Evolutionary conservation across 2,329 filamentous ascomycete genomes (phyloP).

Genomic region (Leptodontidium sp.): DNA sequence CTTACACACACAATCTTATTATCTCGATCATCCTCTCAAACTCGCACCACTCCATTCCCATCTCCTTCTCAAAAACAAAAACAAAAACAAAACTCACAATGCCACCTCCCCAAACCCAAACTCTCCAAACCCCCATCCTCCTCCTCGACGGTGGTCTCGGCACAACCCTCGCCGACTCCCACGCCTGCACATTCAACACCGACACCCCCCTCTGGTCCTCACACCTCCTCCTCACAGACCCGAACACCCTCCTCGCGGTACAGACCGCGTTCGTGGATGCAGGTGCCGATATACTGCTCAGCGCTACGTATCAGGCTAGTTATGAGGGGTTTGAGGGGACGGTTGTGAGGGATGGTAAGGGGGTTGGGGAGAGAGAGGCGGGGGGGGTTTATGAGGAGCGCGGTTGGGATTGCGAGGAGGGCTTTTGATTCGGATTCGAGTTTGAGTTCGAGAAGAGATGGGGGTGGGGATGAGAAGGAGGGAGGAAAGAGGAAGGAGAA

Average conservation of each 20-base stretch:
- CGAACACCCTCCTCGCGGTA: constrained; percentile 22
- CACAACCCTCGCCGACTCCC: constrained; percentile 68
- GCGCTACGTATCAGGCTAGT: constrained; percentile 73
- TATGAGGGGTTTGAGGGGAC: constrained; percentile 58
- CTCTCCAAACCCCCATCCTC: constrained; percentile 41
- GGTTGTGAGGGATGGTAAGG: constrained; percentile 32
- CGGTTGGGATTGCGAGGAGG: constrained; percentile 49
- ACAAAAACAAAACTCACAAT: constrained; percentile 2
- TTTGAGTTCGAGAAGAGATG: constrained; percentile 44
- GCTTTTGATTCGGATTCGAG: constrained; percentile 38
- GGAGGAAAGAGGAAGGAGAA: constrained; percentile 35
- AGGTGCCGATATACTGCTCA: constrained; percentile 69
- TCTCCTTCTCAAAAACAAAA: too few species aligned
- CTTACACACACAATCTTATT: too few species aligned
- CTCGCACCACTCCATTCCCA: not conserved
- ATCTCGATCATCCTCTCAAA: not conserved
- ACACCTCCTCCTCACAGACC: constrained; percentile 63
- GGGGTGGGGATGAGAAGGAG: constrained; percentile 42
- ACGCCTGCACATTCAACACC: constrained; percentile 59
- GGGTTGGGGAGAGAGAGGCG: constrained; percentile 48
- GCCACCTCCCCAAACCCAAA: not conserved
- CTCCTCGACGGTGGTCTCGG: constrained; percentile 74
- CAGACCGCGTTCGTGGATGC: constrained; percentile 50
- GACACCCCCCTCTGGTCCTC: constrained; percentile 72
- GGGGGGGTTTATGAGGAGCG: constrained; percentile 54